Evolutionary conservation across 164 flowering plant species (phyloP), one percentile per base, ranked within the genome.

Genomic region (Litsea cubeba): DNA sequence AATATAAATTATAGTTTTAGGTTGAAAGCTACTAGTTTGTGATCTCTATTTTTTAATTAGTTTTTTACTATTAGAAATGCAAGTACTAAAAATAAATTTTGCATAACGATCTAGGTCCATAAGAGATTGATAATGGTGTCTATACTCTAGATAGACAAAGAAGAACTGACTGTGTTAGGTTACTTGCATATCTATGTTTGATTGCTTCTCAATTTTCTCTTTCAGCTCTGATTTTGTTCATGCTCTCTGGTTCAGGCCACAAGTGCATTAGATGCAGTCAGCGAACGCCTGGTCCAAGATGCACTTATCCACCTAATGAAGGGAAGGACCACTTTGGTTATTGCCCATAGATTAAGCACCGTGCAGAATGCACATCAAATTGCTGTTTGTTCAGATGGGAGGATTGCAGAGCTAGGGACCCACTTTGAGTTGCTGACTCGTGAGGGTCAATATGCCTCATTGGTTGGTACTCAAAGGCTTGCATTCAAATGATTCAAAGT

Each of bases 291-390:
- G 77, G 98, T 93, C 46, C 98, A 95, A 85, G 91, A 87, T 63
- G 97, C 98, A 32, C 86, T 93, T 73, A 82, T 87, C 80, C 90
- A 79, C 73, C 84, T 93, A 74, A 92, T 93, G 97, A 91, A 90
- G 78, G 98, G 90, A 60, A 86, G 97, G 78, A 93, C 98, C 65
- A 91, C 98, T 50, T 81, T 95, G 83, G 97, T 95, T 71, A 91
- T 95, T 79, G 98, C 97, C 75, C 99, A 95, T 81, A 82, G 97
- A 75, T 81, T 95, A 82, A 93, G 99, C 84, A 95, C 99, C 5
- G 99, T 95, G 73, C 98, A 93, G 79, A 93, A 90, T 83, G 99
- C 99, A 7, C 80, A 92, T 77, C 97, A 87, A 78, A 95, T 95
- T 75, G 99, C 98, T 32, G 77, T 95, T 67, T 89, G 95, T 83